Evolutionary conservation across 1,284 basidiomycete species (phyloP).

Genomic region (Sphaerobolus stellatus): DNA sequence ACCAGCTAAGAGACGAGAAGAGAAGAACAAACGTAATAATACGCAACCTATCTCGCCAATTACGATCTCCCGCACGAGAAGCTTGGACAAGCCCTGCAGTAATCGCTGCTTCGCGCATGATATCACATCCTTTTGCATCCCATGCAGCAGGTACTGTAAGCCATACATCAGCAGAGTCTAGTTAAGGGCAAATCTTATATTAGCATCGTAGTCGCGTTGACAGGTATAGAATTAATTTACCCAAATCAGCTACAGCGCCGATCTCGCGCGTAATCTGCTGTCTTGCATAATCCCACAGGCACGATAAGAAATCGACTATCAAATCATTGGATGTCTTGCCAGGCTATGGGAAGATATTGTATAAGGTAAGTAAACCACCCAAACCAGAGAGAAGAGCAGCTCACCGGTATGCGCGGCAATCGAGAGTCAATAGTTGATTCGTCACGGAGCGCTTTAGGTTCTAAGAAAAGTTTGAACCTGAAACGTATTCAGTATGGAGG

Average conservation of each 20-base stretch:
- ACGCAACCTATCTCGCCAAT: slow-evolving; percentile 73
- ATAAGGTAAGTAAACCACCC: not conserved
- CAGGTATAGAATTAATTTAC: slow-evolving; percentile 40
- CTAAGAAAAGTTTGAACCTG: slow-evolving; percentile 79
- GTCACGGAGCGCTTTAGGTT: slow-evolving; percentile 72
- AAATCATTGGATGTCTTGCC: slow-evolving; percentile 73
- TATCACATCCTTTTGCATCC: slow-evolving; percentile 76
- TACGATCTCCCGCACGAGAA: slow-evolving; percentile 62
- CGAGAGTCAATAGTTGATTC: slow-evolving; percentile 65
- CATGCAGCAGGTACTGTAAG: slow-evolving; percentile 83
- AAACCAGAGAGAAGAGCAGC: not conserved
- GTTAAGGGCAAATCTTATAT: slow-evolving; percentile 13
- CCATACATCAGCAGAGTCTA: slow-evolving; percentile 77
- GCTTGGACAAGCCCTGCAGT: slow-evolving; percentile 73
- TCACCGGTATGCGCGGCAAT: slow-evolving; percentile 72
- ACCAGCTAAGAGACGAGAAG: not conserved
- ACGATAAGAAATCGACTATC: slow-evolving; percentile 75
- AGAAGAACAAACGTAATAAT: slow-evolving; percentile 63
- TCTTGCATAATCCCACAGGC: slow-evolving; percentile 81
- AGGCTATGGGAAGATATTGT: slow-evolving; percentile 40
- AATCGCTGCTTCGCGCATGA: slow-evolving; percentile 81
- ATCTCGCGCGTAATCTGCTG: slow-evolving; percentile 81
- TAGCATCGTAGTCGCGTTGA: slow-evolving; percentile 8
- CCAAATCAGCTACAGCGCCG: slow-evolving; percentile 76
- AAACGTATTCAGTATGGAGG: slow-evolving; percentile 12